Percentiles rank a stretch among this genome's conserved stretches.
Evolutionary conservation across 768 basidiomycete species (phyloP).

Genomic region (Cyclocybe cylindracea): DNA sequence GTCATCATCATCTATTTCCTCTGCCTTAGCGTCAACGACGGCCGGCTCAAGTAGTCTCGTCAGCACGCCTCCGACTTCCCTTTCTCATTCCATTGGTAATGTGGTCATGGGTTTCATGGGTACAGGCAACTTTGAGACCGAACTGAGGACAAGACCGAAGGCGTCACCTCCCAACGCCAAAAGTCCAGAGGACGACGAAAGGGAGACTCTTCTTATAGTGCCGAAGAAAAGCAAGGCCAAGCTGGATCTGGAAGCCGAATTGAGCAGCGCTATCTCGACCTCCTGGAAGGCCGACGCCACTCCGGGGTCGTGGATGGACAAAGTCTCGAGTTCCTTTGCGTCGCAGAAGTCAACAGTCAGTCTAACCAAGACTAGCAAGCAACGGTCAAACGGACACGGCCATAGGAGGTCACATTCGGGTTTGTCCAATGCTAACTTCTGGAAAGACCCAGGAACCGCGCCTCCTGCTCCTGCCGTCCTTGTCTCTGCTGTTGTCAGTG

Average conservation of each 20-base stretch:
- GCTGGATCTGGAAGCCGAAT: slow-evolving; percentile 26
- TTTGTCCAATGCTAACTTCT: slow-evolving; percentile 36
- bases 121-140: slow-evolving; percentile 29
- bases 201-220: slow-evolving; percentile 29
- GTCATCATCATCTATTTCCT: slow-evolving; percentile 54
- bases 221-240: slow-evolving; percentile 36
- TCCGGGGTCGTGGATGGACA: slow-evolving; percentile 41
- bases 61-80: slow-evolving; percentile 61
- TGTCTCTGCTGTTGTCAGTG: slow-evolving; percentile 48
- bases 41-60: slow-evolving; percentile 42
- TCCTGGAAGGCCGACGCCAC: slow-evolving; percentile 37
- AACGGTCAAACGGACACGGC: slow-evolving; percentile 19
- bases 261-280: slow-evolving; percentile 33
- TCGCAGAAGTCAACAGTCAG: slow-evolving; percentile 38
- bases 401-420: slow-evolving; percentile 42
- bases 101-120: slow-evolving; percentile 41
- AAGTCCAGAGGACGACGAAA: slow-evolving; percentile 17
- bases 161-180: slow-evolving; percentile 14
- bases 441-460: slow-evolving; percentile 55
- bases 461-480: slow-evolving; percentile 55
- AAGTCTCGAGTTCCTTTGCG: slow-evolving; percentile 32
- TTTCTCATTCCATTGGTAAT: slow-evolving; percentile 48
- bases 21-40: slow-evolving; percentile 36
- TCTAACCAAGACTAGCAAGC: slow-evolving; percentile 32
- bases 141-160: slow-evolving; percentile 21